Percentiles rank a stretch among this genome's conserved stretches.
Conservation (phyloP, 2,329 filamentous ascomycete species). For the Fusarium brevicatenulatum region DNA sequence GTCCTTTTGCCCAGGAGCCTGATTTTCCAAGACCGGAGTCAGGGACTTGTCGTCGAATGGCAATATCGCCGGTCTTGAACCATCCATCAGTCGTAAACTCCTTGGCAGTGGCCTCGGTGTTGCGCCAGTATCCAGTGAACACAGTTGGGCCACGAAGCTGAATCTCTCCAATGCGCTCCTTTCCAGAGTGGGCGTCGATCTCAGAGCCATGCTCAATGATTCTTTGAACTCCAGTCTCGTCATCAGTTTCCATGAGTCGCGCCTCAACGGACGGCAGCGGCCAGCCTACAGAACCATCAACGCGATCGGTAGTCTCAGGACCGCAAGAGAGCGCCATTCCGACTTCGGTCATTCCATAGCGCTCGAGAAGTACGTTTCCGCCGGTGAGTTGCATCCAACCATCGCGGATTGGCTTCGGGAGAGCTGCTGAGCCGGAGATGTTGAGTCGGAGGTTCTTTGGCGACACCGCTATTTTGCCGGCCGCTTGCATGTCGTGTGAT, state of each 20-base stretch:
- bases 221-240: conserved; percentile 69
- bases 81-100: conserved; percentile 8
- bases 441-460: conserved; percentile 84
- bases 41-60: conserved; percentile 48
- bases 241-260: conserved; percentile 75
- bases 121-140: conserved; percentile 7
- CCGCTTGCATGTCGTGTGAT: conserved; percentile 67
- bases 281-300: conserved; percentile 95
- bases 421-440: conserved; percentile 93
- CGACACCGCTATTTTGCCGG: conserved; percentile 75
- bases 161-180: conserved; percentile 86
- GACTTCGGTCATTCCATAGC: conserved; percentile 99
- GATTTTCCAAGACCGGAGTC: conserved; percentile 56
- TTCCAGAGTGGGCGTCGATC: conserved; percentile 56
- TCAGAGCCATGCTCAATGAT: conserved; percentile 73
- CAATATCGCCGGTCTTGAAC: conserved; percentile 20
- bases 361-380: conserved; percentile 90
- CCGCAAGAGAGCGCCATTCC: conserved; percentile 98
- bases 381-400: conserved; percentile 81
- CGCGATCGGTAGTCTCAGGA: conserved; percentile 77
- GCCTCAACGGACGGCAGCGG: conserved; percentile 88
- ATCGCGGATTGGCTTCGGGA: conserved; percentile 87
- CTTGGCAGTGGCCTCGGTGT: conserved; percentile 2
- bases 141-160: conserved; percentile 48
- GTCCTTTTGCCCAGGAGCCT: conserved; percentile 67